These are phyloP conservation scores for Zygnema cylindricum DNA, from an alignment of 139 green algal genomes.

Conservation along the genomic window DNA sequence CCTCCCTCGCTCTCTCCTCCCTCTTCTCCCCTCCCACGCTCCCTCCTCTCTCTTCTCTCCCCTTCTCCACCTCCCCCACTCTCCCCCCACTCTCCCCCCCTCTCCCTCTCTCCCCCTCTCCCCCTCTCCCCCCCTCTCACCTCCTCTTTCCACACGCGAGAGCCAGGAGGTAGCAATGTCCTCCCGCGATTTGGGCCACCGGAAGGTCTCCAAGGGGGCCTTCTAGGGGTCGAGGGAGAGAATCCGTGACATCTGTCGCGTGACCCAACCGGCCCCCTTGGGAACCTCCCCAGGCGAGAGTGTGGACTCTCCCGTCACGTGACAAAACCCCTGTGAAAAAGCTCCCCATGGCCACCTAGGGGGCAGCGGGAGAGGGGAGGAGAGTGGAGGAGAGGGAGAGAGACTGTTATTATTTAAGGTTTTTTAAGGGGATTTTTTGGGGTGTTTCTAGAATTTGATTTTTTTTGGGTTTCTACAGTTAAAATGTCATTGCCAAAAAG, in stretches of 20 bases:
- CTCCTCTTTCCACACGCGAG: background rate
- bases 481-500: too few relatives aligned
- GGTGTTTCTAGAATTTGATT: too few relatives aligned
- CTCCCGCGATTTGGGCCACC: conserved; percentile 34
- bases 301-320: conserved; percentile 27
- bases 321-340: conserved; percentile 48
- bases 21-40: background rate
- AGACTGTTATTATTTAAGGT: too few relatives aligned
- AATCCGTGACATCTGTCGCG: conserved; percentile 24
- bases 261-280: conserved; percentile 29
- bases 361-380: too few relatives aligned
- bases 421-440: too few relatives aligned
- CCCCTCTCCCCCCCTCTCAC: background rate
- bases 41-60: background rate
- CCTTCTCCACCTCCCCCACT: background rate
- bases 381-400: too few relatives aligned
- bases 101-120: conserved; percentile 6
- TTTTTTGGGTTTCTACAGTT: too few relatives aligned
- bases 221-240: conserved; percentile 4
- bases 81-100: background rate
- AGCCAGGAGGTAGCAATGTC: conserved; percentile 50
- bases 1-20: background rate
- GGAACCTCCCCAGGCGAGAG: conserved; percentile 36
- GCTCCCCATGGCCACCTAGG: conserved; percentile 39
- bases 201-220: background rate